Percentiles rank a stretch among this genome's conserved stretches.
These are phyloP conservation scores for Holtermanniella nyarrowii DNA, from an alignment of 768 basidiomycete genomes.

Conservation along the genomic window DNA sequence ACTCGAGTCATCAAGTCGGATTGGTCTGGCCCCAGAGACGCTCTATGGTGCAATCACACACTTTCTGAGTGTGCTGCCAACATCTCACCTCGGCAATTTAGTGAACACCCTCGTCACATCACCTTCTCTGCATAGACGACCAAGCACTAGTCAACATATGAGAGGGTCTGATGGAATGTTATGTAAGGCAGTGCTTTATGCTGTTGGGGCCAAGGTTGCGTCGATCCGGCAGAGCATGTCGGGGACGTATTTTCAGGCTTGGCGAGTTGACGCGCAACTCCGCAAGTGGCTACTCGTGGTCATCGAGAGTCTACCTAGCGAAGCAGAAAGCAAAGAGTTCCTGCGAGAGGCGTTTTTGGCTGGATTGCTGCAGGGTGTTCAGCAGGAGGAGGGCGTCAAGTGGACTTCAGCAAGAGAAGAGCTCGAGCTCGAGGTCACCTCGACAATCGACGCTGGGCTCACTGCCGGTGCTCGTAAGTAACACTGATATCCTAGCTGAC, in stretches of 20 bases:
- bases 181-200: slow-evolving; percentile 6
- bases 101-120: slow-evolving; percentile 8
- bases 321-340: no score
- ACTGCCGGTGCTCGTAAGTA: neutral
- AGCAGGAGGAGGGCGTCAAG: neutral
- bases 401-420: neutral
- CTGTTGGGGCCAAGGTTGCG: slow-evolving; percentile 4
- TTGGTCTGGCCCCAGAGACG: slow-evolving; percentile 12
- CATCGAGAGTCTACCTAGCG: neutral
- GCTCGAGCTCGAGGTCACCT: neutral
- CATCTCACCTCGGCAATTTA: slow-evolving; percentile 1
- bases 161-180: neutral
- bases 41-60: slow-evolving; percentile 25
- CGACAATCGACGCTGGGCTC: neutral
- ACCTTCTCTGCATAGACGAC: no score
- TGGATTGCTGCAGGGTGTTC: neutral
- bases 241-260: slow-evolving; percentile 5
- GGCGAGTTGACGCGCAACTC: neutral
- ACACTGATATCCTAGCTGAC: no score
- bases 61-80: slow-evolving; percentile 14
- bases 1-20: slow-evolving; percentile 4
- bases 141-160: neutral
- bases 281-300: slow-evolving; percentile 11
- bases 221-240: neutral
- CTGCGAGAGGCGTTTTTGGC: neutral